Base-by-base conservation (phyloP, 225 moss, liverwort and hornwort species). In the Thuidium tamariscinum region DNA sequence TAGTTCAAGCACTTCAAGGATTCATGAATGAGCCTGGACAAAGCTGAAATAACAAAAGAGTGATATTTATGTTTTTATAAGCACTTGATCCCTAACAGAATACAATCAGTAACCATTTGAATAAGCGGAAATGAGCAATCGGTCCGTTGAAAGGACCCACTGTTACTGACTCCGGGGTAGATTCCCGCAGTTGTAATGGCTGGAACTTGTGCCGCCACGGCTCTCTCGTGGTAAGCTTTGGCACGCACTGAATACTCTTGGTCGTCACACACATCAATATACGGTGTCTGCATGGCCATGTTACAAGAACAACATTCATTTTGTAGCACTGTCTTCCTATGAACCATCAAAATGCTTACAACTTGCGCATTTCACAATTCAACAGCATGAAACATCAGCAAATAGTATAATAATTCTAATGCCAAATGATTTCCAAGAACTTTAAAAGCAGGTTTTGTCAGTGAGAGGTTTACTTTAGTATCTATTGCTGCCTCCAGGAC, bases 101-200 rank as follows among this genome's bases (percentile, higher is more conserved):
- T 17, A 79, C 51, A 68, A 75, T 11, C 85, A 32, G 60, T 65
- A 29, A 62, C 60, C 34, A 89, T 85, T 54, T 65, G 84, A 74
- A 25, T 55, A 42, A 56, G 65, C 79, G 41, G 37, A 83, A 79
- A 83, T 57, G 26, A 82, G 23, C 34, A 49, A 75, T 81, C 21
- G 65, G 67, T 85, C 85, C 80, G 74, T 66, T 78, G 32, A 83
- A 86, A 86, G 89, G 86, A 93, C 95, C 79, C 92, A 97, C 96
- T 92, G 63, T 97, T 98, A 92, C 97, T 97, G 90, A 98, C 96
- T 87, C 98, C 97, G 32, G 98, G 98, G 90, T 96, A 98, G 79
- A 98, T 98, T 93, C 98, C 98, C 9, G 94, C 70, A 68, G 95
- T 97, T 18, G 97, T 97, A 72, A 98, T 82, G 32, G 97, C 97